Evolutionary conservation across 441 rosid species (phyloP).

Genomic region (Manihot esculenta): DNA sequence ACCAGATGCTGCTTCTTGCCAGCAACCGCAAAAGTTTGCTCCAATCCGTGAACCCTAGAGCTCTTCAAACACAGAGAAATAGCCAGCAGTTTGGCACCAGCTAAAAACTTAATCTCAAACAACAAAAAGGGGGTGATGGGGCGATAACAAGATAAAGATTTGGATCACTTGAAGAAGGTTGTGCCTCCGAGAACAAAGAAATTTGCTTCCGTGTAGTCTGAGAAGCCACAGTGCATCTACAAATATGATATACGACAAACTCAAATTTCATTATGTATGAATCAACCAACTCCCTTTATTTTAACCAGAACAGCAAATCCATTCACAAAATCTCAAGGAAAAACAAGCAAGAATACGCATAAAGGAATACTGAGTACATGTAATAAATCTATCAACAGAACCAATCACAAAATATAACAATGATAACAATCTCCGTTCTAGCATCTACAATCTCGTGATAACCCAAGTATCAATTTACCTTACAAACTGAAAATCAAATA

Average conservation of each 20-base stretch:
- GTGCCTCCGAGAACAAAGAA: not conserved
- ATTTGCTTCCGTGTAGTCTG: not conserved
- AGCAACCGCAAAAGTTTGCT: slow-evolving; percentile 11
- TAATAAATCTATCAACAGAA: slow-evolving; percentile 7
- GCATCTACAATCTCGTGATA: not conserved
- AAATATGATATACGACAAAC: not conserved
- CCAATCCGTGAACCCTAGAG: slow-evolving; percentile 16
- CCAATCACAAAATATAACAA: not conserved
- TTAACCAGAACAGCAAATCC: not conserved
- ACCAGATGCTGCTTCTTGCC: not conserved
- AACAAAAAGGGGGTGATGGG: not conserved
- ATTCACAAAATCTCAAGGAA: not conserved
- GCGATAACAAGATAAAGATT: not conserved
- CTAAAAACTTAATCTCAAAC: not conserved
- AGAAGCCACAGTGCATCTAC: too few species aligned
- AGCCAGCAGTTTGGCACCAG: not conserved
- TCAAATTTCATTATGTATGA: slow-evolving; percentile 5
- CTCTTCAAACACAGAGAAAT: slow-evolving; percentile 15
- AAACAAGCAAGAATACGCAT: not conserved
- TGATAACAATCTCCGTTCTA: slow-evolving; percentile 11
- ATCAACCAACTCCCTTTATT: slow-evolving; percentile 5
- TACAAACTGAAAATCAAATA: not conserved
- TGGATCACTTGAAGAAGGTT: not conserved
- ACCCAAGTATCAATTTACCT: not conserved
- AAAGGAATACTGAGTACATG: not conserved